Percentiles rank a stretch among this genome's conserved stretches.
Conservation (phyloP, 2,329 filamentous ascomycete genomes). For the Penicillium sp. region DNA sequence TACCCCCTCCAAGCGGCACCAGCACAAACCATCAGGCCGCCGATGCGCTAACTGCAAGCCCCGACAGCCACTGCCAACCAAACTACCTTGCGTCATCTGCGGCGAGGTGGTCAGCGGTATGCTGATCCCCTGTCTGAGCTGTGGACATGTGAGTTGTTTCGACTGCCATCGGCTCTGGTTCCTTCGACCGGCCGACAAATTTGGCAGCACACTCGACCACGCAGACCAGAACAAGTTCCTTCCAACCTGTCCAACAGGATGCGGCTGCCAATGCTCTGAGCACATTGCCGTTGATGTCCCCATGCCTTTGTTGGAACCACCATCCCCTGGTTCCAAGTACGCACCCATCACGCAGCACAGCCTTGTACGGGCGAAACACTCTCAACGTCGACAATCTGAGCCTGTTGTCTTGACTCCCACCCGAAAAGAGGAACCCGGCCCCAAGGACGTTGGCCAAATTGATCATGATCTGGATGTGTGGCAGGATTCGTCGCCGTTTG, state of each 20-base stretch:
- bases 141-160: conserved; percentile 48
- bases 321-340: conserved; percentile 9
- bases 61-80: conserved; percentile 30
- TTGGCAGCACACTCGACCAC: conserved; percentile 9
- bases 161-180: conserved; percentile 45
- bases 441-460: conserved; percentile 21
- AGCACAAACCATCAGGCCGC: conserved; percentile 12
- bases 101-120: conserved; percentile 43
- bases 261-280: conserved; percentile 46
- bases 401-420: conserved; percentile 13
- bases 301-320: conserved; percentile 24
- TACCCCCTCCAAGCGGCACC: conserved; percentile 19
- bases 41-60: conserved; percentile 38
- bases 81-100: conserved; percentile 45
- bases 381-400: conserved; percentile 18
- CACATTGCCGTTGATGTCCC: conserved; percentile 33
- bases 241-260: conserved; percentile 44
- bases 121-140: conserved; percentile 46
- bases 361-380: conserved; percentile 16
- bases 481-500: conserved; percentile 36
- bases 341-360: not conserved
- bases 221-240: conserved; percentile 14
- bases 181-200: conserved; percentile 17
- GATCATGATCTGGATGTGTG: conserved; percentile 36
- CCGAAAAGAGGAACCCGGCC: conserved; percentile 12